Percentiles rank a stretch among this genome's conserved stretches.
These are phyloP conservation scores for Ophiostoma perfectum DNA, from an alignment of 2,329 filamentous ascomycete genomes.

Conservation along the genomic window DNA sequence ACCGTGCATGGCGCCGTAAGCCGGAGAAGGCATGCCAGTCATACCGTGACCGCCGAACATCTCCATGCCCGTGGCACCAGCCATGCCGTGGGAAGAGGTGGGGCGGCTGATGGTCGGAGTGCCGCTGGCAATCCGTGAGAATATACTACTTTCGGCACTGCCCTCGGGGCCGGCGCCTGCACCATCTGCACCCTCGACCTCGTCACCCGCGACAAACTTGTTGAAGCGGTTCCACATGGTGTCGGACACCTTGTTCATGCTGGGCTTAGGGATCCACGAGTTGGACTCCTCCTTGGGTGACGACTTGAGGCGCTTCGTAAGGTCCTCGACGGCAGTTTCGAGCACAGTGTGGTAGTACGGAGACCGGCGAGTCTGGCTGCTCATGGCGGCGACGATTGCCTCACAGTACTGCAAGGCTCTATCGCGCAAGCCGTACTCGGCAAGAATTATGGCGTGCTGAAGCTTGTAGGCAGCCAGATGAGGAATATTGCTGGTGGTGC, in stretches of 20 bases:
- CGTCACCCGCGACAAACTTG: conserved; percentile 91
- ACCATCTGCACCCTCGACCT: conserved; percentile 60
- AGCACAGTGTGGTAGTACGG: conserved; percentile 78
- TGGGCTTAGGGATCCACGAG: conserved; percentile 92
- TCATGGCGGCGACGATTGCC: conserved; percentile 68
- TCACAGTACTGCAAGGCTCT: conserved; percentile 93
- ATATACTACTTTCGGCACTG: conserved; percentile 64
- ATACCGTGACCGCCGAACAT: conserved; percentile 55
- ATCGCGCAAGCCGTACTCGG: conserved; percentile 73
- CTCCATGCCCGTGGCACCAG: conserved; percentile 58
- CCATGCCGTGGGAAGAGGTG: conserved; percentile 54
- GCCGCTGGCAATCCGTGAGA: conserved; percentile 72
- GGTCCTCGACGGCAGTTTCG: conserved; percentile 72
- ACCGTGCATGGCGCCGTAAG: conserved; percentile 33
- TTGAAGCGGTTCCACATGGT: conserved; percentile 90
- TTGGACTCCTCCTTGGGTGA: conserved; percentile 74
- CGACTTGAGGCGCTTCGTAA: conserved; percentile 76
- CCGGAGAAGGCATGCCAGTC: conserved; percentile 29
- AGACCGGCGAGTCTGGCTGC: conserved; percentile 74
- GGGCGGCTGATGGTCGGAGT: conserved; percentile 70
- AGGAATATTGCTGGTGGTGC: conserved; percentile 33
- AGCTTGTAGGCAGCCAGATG: conserved; percentile 90
- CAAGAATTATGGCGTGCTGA: conserved; percentile 75
- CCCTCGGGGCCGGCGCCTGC: conserved; percentile 50
- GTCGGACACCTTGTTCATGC: conserved; percentile 90